Conservation (phyloP, 1,284 basidiomycete species). For the Sanguinoderma infundibulare region DNA sequence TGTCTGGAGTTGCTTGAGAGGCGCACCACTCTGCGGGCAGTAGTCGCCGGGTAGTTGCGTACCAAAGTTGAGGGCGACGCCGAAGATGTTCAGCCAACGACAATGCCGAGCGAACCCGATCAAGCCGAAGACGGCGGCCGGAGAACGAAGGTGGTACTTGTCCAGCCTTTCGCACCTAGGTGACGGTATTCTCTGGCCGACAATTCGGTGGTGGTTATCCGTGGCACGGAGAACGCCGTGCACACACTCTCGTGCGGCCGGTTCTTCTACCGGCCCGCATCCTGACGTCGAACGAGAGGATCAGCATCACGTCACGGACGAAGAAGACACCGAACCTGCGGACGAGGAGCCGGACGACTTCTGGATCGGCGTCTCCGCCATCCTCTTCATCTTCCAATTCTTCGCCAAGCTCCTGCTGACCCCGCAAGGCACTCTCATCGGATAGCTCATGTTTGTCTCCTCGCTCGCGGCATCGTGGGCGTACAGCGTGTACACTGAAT, state of each 20-base stretch:
- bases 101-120: no score
- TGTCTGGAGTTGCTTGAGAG: no score
- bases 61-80: no score
- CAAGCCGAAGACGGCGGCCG: no score
- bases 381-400: conserved; percentile 23
- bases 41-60: no score
- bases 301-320: no score
- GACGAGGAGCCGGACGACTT: background rate
- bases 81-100: no score
- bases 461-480: conserved; percentile 20
- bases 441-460: conserved; percentile 25
- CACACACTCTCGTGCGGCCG: conserved; percentile 21
- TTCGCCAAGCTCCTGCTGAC: conserved; percentile 23
- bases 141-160: no score
- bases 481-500: conserved; percentile 23
- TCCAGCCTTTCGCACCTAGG: no score
- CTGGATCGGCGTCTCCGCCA: conserved; percentile 14
- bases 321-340: background rate
- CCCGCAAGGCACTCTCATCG: conserved; percentile 22
- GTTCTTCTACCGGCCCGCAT: conserved; percentile 5
- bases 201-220: conserved; percentile 15
- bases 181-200: conserved; percentile 18
- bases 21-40: no score
- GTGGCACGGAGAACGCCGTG: conserved; percentile 21
- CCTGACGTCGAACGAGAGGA: background rate